Evolutionary conservation across 1,139 yeast species (phyloP).

Genomic region (Nadsonia commutata): DNA sequence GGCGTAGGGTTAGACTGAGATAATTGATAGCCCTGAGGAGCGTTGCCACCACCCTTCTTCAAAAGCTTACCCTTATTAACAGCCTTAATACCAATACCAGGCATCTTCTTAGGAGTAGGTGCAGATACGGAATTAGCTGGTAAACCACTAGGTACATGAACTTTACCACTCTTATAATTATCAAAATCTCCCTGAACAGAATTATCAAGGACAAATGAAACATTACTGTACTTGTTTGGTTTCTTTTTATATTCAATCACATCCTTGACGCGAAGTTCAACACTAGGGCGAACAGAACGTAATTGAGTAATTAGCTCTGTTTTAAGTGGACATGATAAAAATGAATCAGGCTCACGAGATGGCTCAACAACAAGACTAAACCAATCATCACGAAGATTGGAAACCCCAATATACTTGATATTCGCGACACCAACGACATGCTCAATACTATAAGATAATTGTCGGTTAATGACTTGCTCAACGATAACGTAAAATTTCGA

Average conservation of each 20-base stretch:
- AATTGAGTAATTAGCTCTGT: constrained; percentile 78
- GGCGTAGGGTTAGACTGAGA: constrained; percentile 6
- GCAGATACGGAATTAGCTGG: constrained; percentile 60
- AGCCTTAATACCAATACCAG: constrained; percentile 12
- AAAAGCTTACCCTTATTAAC: constrained; percentile 4
- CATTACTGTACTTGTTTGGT: constrained; percentile 60
- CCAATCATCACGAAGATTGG: constrained; percentile 87
- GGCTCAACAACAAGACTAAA: constrained; percentile 48
- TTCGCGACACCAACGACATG: constrained; percentile 43
- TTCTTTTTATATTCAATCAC: constrained; percentile 77
- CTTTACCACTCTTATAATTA: constrained; percentile 75
- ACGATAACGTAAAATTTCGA: constrained; percentile 52
- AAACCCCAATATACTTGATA: constrained; percentile 52
- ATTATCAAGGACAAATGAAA: constrained; percentile 50
- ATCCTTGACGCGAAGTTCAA: constrained; percentile 54
- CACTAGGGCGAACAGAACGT: constrained; percentile 43
- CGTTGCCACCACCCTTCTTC: constrained; percentile 5
- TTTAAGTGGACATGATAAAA: constrained; percentile 69
- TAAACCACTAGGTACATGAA: constrained; percentile 65
- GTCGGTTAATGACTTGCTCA: constrained; percentile 58
- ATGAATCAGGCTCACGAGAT: constrained; percentile 53
- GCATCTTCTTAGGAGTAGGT: constrained; percentile 48
- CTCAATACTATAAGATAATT: constrained; percentile 55
- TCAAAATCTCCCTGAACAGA: constrained; percentile 55
- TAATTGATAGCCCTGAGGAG: constrained; percentile 4